These are phyloP conservation scores for Cornus controversa DNA, from an alignment of 148 eudicot genomes.

Conservation along the genomic window DNA sequence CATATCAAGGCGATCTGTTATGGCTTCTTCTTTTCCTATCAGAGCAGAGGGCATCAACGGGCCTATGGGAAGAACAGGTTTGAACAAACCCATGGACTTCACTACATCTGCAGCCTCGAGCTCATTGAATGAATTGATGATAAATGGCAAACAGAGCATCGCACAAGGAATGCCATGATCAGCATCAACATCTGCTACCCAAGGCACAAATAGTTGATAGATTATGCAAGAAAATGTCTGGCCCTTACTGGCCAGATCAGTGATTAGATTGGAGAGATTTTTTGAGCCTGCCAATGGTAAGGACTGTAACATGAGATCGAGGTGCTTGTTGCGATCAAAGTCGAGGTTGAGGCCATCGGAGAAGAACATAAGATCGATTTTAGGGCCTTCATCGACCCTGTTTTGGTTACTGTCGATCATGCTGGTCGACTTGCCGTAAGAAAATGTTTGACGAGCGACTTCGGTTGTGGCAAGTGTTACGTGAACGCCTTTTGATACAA, in stretches of 20 bases:
- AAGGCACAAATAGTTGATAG: slow-evolving; percentile 37
- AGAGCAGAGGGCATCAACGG: slow-evolving; percentile 28
- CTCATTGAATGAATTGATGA: slow-evolving; percentile 29
- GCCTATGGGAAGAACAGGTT: slow-evolving; percentile 35
- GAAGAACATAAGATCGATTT: slow-evolving; percentile 22
- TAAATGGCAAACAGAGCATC: slow-evolving; percentile 35
- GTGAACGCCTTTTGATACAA: slow-evolving; percentile 28
- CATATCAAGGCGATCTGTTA: neutral
- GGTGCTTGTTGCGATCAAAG: slow-evolving; percentile 26
- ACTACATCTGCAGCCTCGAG: slow-evolving; percentile 24
- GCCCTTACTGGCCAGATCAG: slow-evolving; percentile 14
- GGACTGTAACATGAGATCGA: slow-evolving; percentile 24
- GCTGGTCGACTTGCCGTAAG: neutral
- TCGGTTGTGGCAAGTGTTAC: slow-evolving; percentile 40
- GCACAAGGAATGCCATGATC: slow-evolving; percentile 29
- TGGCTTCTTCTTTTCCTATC: neutral
- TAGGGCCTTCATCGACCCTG: neutral
- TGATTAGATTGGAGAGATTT: slow-evolving; percentile 22
- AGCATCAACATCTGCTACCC: slow-evolving; percentile 38
- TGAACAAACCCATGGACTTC: slow-evolving; percentile 19
- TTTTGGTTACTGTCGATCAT: neutral
- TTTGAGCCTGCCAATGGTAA: slow-evolving; percentile 23
- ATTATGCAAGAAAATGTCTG: slow-evolving; percentile 32
- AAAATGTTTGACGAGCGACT: slow-evolving; percentile 16
- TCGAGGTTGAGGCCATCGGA: slow-evolving; percentile 25